These are phyloP conservation scores for Epichloe sibirici DNA, from an alignment of 2,329 filamentous ascomycete genomes.

Conservation along the genomic window DNA sequence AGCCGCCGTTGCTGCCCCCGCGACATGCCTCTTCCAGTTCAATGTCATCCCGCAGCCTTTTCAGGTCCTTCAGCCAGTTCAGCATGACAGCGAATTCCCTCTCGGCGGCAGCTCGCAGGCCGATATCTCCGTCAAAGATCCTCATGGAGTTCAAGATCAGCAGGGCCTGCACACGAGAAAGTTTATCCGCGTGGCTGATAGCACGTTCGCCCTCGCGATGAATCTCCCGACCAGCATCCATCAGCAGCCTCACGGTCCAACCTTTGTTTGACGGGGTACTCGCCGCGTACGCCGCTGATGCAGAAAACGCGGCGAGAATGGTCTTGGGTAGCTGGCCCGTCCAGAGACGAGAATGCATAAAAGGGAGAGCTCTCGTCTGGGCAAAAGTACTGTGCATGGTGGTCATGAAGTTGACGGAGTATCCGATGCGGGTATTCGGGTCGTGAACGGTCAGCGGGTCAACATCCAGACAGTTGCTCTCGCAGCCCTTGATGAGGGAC, in stretches of 20 bases:
- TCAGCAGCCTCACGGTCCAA: conserved; percentile 27
- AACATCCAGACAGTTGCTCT: conserved; percentile 11
- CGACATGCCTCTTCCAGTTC: conserved; percentile 14
- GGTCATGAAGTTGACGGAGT: conserved; percentile 20
- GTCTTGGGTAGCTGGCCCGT: conserved; percentile 24
- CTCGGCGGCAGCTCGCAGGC: conserved; percentile 27
- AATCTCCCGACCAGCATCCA: conserved; percentile 25
- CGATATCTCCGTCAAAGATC: conserved; percentile 31
- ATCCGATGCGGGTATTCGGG: conserved; percentile 22
- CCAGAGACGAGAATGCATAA: conserved; percentile 32
- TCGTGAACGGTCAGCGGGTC: conserved; percentile 25
- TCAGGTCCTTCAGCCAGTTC: conserved; percentile 25
- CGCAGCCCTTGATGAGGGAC: conserved; percentile 12
- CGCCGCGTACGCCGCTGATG: conserved; percentile 25
- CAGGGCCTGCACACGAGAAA: conserved; percentile 31
- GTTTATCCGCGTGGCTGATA: conserved; percentile 23
- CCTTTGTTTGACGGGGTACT: conserved; percentile 25
- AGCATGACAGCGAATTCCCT: conserved; percentile 23
- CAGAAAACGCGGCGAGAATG: conserved; percentile 28
- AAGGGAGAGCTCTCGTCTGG: conserved; percentile 25
- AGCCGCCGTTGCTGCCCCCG: conserved; percentile 6
- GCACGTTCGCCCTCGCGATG: conserved; percentile 22
- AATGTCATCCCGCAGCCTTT: conserved; percentile 21
- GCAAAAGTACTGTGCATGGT: conserved; percentile 23
- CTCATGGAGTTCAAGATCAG: conserved; percentile 29